Conservation (phyloP, 345 rosid genomes). For the Alliaria petiolata region DNA sequence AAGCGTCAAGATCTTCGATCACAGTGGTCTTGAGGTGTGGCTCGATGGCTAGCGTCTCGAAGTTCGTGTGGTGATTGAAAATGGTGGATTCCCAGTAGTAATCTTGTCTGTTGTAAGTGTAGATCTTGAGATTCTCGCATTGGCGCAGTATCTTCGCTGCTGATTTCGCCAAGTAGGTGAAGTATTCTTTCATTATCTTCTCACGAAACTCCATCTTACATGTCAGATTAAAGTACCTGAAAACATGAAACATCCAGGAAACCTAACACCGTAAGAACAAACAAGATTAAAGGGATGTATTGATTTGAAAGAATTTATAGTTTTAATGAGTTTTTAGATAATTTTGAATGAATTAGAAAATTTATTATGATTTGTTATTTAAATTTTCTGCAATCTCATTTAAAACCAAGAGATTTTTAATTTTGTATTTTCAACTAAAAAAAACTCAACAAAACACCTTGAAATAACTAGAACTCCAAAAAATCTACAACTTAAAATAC, state of each 20-base stretch:
- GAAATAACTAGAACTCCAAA: no score
- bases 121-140: constrained; percentile 19
- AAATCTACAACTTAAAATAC: no score
- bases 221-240: constrained; percentile 3
- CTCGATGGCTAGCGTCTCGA: constrained; percentile 29
- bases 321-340: no score
- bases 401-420: no score
- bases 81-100: constrained; percentile 7
- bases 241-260: neutral
- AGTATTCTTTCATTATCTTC: constrained; percentile 26
- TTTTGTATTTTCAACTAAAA: no score
- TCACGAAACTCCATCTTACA: constrained; percentile 27
- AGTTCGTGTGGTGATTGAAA: constrained; percentile 23
- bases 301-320: no score
- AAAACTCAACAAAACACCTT: no score
- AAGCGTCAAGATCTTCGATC: constrained; percentile 28
- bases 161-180: constrained; percentile 7
- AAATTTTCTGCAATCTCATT: no score
- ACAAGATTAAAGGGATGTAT: no score
- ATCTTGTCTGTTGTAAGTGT: constrained; percentile 1
- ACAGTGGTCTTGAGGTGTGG: constrained; percentile 9
- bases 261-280: neutral
- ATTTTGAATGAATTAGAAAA: no score
- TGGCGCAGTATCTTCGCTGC: constrained; percentile 19
- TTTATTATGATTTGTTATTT: no score